Percentiles rank a stretch among this genome's conserved stretches.
Conservation (phyloP, 352 stramenopile species). For the Phytophthora brassicae region DNA sequence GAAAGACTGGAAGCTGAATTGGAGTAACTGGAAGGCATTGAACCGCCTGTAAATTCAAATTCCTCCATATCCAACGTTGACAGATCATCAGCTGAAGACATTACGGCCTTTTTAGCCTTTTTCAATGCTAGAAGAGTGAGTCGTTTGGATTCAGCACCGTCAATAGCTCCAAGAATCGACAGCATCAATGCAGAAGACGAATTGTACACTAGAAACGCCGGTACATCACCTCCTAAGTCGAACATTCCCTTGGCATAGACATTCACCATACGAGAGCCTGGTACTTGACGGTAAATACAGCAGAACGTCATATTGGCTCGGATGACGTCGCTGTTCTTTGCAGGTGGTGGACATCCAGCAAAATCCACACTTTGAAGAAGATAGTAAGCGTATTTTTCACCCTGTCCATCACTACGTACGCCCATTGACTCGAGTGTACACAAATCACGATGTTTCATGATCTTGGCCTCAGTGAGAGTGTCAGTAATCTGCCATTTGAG, state of each 20-base stretch:
- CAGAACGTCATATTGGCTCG: constrained; percentile 57
- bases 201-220: constrained; percentile 45
- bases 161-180: constrained; percentile 29
- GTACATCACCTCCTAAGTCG: constrained; percentile 45
- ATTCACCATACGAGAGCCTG: constrained; percentile 28
- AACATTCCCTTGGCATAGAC: constrained; percentile 62
- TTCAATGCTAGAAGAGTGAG: constrained; percentile 41
- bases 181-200: constrained; percentile 46
- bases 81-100: constrained; percentile 14
- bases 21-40: constrained; percentile 4
- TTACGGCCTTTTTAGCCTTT: constrained; percentile 9
- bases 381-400: constrained; percentile 45
- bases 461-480: constrained; percentile 26
- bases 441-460: constrained; percentile 52
- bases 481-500: constrained; percentile 52
- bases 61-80: constrained; percentile 22
- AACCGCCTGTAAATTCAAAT: constrained; percentile 11
- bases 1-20: constrained; percentile 22
- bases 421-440: constrained; percentile 57
- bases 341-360: constrained; percentile 35
- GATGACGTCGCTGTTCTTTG: constrained; percentile 34
- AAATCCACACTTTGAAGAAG: constrained; percentile 57
- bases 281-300: constrained; percentile 56
- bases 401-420: constrained; percentile 33
- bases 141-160: constrained; percentile 46